phyloP scores from a whole-genome alignment of 805 yeast species.

The Brettanomyces sp. region DNA sequence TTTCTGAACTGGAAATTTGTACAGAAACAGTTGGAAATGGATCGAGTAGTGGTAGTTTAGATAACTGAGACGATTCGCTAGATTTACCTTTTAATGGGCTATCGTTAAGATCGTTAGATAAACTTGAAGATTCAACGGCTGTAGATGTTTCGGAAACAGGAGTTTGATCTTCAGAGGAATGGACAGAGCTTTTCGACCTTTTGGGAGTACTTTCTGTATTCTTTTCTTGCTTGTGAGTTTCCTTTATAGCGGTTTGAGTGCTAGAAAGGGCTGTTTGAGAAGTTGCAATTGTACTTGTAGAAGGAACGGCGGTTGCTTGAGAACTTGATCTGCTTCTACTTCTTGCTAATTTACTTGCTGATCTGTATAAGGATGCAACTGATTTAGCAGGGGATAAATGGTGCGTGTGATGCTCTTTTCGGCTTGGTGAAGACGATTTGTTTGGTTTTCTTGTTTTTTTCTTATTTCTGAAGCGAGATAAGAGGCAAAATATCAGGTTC shows the following conservation, averaged over 20 bases:
- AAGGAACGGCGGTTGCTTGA: background rate
- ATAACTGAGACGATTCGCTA: background rate
- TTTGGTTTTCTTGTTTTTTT: background rate
- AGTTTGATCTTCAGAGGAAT: no score
- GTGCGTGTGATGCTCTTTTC: background rate
- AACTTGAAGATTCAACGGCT: conserved; percentile 1
- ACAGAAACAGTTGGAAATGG: background rate
- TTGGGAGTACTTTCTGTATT: background rate
- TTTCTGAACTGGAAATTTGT: background rate
- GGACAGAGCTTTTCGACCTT: background rate
- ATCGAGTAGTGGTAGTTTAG: background rate
- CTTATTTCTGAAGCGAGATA: background rate
- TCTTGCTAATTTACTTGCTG: conserved; percentile 1
- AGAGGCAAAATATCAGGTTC: background rate
- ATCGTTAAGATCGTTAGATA: no score
- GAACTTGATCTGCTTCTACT: background rate
- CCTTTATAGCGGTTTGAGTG: background rate
- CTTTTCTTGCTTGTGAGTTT: conserved; percentile 1
- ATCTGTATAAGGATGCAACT: conserved; percentile 1
- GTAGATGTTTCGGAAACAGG: background rate
- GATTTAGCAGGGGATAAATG: conserved; percentile 1
- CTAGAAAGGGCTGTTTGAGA: background rate
- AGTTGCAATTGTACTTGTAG: background rate
- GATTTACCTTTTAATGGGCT: background rate
- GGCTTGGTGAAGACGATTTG: background rate